phyloP scores from a whole-genome alignment of 73 alveolate genomes.

The Stentor roeselii region DNA sequence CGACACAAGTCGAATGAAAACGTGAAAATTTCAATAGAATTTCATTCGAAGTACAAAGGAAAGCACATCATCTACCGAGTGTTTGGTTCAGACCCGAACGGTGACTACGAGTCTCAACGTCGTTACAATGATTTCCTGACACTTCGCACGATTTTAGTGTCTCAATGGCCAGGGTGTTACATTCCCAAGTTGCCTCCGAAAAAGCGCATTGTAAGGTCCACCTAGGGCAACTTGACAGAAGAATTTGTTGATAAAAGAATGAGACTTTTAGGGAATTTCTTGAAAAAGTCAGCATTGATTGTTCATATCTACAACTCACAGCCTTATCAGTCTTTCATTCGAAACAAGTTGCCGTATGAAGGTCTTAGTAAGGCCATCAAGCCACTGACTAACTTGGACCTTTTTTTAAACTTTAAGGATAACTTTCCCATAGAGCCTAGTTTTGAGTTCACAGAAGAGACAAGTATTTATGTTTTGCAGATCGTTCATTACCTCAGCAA shows the following conservation, averaged over 20 bases:
- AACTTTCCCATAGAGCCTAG: background rate
- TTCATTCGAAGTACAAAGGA: background rate
- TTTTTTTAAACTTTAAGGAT: background rate
- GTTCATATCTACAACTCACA: background rate
- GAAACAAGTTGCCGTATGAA: background rate
- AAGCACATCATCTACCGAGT: background rate
- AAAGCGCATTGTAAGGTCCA: slow-evolving; percentile 30
- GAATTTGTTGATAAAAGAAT: background rate
- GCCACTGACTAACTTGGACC: background rate
- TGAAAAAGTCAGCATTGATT: background rate
- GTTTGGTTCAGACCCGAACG: background rate
- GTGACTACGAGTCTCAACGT: slow-evolving; percentile 32
- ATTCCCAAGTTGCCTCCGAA: slow-evolving; percentile 83
- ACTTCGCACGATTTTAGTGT: slow-evolving; percentile 49
- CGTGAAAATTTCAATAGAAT: background rate
- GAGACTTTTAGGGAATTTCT: slow-evolving; percentile 5
- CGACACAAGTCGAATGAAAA: background rate
- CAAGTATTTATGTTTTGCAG: background rate
- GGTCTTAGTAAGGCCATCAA: background rate
- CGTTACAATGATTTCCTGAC: slow-evolving; percentile 78
- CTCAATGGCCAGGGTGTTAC: slow-evolving; percentile 72
- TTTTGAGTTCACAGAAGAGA: background rate
- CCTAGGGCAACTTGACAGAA: slow-evolving; percentile 3
- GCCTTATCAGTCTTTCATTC: background rate
- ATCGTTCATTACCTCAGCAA: background rate